A percentile compares a stretch with the other conserved stretches of the same genome.
These are phyloP conservation scores for Pichia phayaonensis DNA, from an alignment of 805 yeast genomes.

Conservation along the genomic window DNA sequence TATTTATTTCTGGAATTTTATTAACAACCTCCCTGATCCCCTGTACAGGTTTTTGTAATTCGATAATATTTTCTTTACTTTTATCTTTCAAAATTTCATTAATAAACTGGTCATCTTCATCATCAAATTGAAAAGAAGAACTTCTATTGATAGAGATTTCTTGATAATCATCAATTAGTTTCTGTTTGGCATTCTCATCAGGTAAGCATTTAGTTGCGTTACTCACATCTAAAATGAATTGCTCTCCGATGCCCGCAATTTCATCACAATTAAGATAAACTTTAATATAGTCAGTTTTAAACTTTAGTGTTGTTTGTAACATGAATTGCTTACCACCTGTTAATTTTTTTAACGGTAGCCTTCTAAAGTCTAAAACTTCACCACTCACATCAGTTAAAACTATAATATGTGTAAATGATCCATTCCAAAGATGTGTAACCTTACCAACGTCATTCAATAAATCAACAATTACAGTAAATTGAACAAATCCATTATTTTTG, in stretches of 20 bases:
- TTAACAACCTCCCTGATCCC: too few species aligned
- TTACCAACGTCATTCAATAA: constrained; percentile 17
- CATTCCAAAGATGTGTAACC: constrained; percentile 11
- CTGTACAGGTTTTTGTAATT: not conserved
- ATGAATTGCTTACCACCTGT: constrained; percentile 20
- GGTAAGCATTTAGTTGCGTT: not conserved
- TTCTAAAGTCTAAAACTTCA: constrained; percentile 36
- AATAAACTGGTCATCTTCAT: constrained; percentile 20
- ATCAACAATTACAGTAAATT: constrained; percentile 28
- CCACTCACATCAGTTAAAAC: constrained; percentile 22
- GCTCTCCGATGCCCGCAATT: constrained; percentile 26
- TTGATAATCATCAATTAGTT: not conserved
- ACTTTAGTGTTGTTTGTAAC: constrained; percentile 18
- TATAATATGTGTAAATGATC: constrained; percentile 6
- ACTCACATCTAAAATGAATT: not conserved
- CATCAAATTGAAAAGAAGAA: constrained; percentile 4
- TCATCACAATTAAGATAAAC: constrained; percentile 33
- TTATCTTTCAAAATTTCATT: constrained; percentile 9
- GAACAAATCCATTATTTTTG: constrained; percentile 19
- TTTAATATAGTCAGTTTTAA: constrained; percentile 19
- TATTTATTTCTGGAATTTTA: not conserved
- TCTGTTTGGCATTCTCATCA: not conserved
- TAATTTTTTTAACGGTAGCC: constrained; percentile 27
- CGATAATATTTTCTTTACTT: not conserved
- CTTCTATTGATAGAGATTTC: not conserved